A percentile compares a stretch with the other conserved stretches of the same genome.
These are phyloP conservation scores for Malania oleifera DNA, from an alignment of 164 flowering plant genomes.

Conservation along the genomic window DNA sequence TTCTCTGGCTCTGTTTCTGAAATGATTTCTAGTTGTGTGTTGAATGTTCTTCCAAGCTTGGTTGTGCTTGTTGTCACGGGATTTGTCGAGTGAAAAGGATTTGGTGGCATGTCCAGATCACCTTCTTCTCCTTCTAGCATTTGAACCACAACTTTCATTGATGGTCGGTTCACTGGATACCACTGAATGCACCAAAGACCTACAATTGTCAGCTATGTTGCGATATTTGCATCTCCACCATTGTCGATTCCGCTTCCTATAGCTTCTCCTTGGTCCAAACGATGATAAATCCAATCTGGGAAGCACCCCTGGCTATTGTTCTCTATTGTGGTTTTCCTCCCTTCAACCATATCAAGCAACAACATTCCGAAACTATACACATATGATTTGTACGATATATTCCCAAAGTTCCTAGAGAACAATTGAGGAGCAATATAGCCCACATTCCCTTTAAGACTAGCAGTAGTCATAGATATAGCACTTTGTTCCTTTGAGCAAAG, in stretches of 20 bases:
- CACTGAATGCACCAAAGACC: slow-evolving; percentile 29
- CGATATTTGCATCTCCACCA: neutral
- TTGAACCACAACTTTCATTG: slow-evolving; percentile 11
- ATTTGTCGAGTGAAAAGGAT: too few relatives aligned
- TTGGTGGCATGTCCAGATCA: too few relatives aligned
- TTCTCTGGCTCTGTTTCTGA: too few relatives aligned
- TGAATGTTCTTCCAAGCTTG: too few relatives aligned
- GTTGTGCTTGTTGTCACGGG: too few relatives aligned
- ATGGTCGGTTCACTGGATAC: slow-evolving; percentile 19
- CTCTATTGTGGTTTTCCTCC: slow-evolving; percentile 3
- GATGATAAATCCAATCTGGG: neutral
- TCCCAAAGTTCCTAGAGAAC: slow-evolving; percentile 22
- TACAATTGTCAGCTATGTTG: slow-evolving; percentile 20
- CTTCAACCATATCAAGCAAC: slow-evolving; percentile 26
- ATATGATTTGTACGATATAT: slow-evolving; percentile 15
- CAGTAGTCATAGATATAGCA: slow-evolving; percentile 16
- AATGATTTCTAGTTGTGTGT: too few relatives aligned
- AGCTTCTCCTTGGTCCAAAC: neutral
- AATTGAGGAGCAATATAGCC: slow-evolving; percentile 26
- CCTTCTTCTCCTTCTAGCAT: too few relatives aligned
- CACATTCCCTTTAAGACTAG: slow-evolving; percentile 18
- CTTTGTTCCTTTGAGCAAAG: slow-evolving; percentile 18
- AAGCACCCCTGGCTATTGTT: neutral
- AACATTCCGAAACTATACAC: slow-evolving; percentile 29
- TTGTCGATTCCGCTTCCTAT: neutral